phyloP scores from a whole-genome alignment of 2,329 filamentous ascomycete species.

The Diaporthe citriasiana region DNA sequence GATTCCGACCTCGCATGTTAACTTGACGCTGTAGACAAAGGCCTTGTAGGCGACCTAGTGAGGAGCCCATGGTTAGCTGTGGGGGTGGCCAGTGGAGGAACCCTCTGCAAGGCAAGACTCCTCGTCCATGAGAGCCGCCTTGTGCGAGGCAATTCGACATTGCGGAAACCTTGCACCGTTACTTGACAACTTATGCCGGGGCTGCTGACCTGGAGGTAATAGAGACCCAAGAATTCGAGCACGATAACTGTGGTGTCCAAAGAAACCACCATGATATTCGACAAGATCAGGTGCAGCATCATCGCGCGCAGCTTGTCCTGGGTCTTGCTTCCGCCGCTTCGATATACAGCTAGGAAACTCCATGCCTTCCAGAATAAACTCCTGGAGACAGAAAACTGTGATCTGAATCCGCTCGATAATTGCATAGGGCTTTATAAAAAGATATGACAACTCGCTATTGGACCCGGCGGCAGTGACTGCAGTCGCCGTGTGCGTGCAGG shows the following conservation, averaged over 20 bases:
- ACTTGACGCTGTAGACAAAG: conserved; percentile 54
- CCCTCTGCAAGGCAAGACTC: neutral
- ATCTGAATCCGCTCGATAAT: conserved; percentile 69
- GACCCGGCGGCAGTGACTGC: conserved; percentile 69
- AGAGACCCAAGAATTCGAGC: conserved; percentile 52
- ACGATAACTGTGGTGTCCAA: conserved; percentile 52
- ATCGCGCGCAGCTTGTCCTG: conserved; percentile 54
- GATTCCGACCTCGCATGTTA: conserved; percentile 55
- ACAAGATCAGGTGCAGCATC: conserved; percentile 62
- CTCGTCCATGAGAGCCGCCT: neutral
- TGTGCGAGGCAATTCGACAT: neutral
- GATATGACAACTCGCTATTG: conserved; percentile 54
- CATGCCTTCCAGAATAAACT: conserved; percentile 67
- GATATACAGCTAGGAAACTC: conserved; percentile 61
- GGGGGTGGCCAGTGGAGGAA: neutral
- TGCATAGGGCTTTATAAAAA: conserved; percentile 57
- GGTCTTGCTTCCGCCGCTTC: conserved; percentile 50
- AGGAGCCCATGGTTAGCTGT: neutral
- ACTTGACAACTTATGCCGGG: neutral
- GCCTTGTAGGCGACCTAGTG: conserved; percentile 48
- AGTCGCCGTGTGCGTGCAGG: conserved; percentile 67
- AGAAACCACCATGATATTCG: conserved; percentile 59
- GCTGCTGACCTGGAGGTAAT: conserved; percentile 50
- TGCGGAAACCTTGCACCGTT: neutral
- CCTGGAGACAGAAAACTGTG: conserved; percentile 69